Base-by-base conservation (phyloP, 2,329 filamentous ascomycete species). In the Diplocarpon rosae region DNA sequence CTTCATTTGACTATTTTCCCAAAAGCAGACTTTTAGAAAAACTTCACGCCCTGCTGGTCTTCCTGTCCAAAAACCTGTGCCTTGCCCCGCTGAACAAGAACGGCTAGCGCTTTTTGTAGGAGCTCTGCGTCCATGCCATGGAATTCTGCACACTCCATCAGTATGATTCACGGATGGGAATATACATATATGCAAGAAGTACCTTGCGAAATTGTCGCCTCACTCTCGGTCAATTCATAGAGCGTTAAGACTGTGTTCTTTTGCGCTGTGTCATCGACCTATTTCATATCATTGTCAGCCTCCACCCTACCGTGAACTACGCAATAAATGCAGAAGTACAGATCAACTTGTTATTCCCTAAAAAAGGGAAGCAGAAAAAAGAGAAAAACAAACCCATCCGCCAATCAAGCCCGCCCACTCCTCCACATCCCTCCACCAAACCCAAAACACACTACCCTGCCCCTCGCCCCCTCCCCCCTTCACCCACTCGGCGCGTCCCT, bases 11-110 rank as follows among this genome's bases (percentile, higher is more conserved):
- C 3, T 24, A 24, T 24, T 4, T 7, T 24, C 24, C 16, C 32
- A 11, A 16, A 14, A 27, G 14, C 15, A 36, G 29, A 30, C 15
- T 8, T 31, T 80, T 69, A 95, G 62, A 96, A 96, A 69, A 98
- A 96, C 69, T 98, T 98, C 53, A 96, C 87, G 58, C 92, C 92
- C 59, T 85, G 78, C 49, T 85, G 84, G 61, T 90, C 87, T 58
- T 90, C 88, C 43, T 78, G 76, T 29, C 90, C 90, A 67, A 98
- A 96, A 20, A 96, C 79, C 65, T 96, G 90, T 12, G 89, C 90
- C 66, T 85, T 94, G 55, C 88, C 88, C 51, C 83, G 76, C 71
- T 93, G 95, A 30, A 94, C 89, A 39, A 95, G 72, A 39, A 92
- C 71, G 48, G 77, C 75, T 39, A 98, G 71, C 31, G 85, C 83